These are phyloP conservation scores for Oenanthe sinensis DNA, from an alignment of 129 eudicot genomes.

Conservation along the genomic window DNA sequence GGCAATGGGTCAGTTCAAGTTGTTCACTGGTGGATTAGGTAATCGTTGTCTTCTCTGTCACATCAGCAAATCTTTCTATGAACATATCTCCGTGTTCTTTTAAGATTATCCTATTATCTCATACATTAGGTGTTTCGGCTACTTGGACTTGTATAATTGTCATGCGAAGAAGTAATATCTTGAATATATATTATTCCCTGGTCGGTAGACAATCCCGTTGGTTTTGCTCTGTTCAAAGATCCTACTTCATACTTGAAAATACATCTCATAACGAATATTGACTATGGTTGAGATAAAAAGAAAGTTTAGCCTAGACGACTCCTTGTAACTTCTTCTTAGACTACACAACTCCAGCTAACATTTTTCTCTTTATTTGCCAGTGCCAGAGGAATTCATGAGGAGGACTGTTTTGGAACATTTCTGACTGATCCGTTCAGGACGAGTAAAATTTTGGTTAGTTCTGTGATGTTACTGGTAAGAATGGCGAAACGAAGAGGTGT, in stretches of 20 bases:
- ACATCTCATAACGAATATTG: not conserved
- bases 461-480: not conserved
- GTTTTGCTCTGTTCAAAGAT: not conserved
- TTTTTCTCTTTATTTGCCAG: constrained; percentile 28
- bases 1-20: constrained; percentile 68
- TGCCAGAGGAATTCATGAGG: constrained; percentile 86
- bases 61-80: not conserved
- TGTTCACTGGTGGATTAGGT: constrained; percentile 84
- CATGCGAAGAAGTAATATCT: not conserved
- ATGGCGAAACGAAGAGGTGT: not conserved
- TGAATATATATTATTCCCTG: not conserved
- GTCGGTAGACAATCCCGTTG: not conserved
- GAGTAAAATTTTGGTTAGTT: not conserved
- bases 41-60: constrained; percentile 7
- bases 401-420: constrained; percentile 57
- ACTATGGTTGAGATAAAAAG: not conserved
- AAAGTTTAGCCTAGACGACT: not conserved
- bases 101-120: not conserved
- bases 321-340: not conserved
- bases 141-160: not conserved
- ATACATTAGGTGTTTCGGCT: not conserved
- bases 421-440: constrained; percentile 21
- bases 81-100: not conserved
- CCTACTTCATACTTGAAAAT: not conserved
- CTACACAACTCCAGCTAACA: not conserved